A percentile compares a stretch with the other conserved stretches of the same genome.
Conservation (phyloP, 2,329 filamentous ascomycete species). For the Aspergillus eucalypticola region DNA sequence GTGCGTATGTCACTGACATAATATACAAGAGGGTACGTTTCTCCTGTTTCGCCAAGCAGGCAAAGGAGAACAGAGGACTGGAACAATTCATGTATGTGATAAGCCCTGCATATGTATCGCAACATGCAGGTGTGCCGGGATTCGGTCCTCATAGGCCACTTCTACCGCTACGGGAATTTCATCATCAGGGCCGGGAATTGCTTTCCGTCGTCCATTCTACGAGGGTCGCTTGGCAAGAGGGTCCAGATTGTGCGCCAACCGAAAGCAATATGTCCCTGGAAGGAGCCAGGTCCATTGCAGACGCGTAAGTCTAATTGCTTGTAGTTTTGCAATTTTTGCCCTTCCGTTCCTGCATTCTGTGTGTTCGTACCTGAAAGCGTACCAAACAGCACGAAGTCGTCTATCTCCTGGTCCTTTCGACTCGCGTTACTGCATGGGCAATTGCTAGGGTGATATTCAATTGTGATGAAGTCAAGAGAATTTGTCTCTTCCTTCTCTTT, state of each 20-base stretch:
- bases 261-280: too few species aligned
- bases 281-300: background rate
- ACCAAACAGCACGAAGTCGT: too few species aligned
- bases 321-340: background rate
- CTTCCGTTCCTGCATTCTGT: background rate
- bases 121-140: background rate
- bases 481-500: too few species aligned
- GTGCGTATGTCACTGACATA: accelerated
- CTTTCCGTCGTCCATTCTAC: background rate
- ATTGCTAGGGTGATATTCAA: too few species aligned
- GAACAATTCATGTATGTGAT: background rate
- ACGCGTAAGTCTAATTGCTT: background rate
- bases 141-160: background rate
- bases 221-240: background rate
- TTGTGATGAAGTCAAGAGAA: too few species aligned
- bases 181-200: background rate
- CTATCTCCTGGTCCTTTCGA: too few species aligned
- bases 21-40: too few species aligned
- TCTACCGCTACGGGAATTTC: background rate
- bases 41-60: too few species aligned
- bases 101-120: background rate
- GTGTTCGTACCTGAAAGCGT: background rate
- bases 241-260: background rate
- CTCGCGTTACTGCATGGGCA: too few species aligned
- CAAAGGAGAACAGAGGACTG: too few species aligned